phyloP scores from a whole-genome alignment of 2,329 filamentous ascomycete genomes.

The Sodiomyces alkalinus region DNA sequence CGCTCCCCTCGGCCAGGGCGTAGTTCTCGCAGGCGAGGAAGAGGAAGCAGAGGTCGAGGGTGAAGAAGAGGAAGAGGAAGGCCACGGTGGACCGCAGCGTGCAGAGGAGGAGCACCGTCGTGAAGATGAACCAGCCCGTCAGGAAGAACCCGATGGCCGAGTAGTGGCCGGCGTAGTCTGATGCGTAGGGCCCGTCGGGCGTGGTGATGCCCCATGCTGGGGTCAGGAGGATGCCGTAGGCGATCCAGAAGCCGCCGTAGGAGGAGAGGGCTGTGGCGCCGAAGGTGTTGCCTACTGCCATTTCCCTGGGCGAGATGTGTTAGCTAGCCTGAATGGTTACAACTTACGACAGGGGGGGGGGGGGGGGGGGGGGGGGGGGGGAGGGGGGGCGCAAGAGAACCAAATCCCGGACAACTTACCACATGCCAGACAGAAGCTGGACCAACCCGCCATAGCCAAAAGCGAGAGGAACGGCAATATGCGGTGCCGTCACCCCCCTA shows the following conservation, averaged over 20 bases:
- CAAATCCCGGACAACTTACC: slow-evolving; percentile 35
- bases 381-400: background rate
- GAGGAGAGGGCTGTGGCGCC: slow-evolving; percentile 70
- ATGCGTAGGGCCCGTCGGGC: slow-evolving; percentile 27
- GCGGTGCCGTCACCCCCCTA: slow-evolving; percentile 42
- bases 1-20: slow-evolving; percentile 34
- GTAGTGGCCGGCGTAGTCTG: slow-evolving; percentile 28
- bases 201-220: slow-evolving; percentile 20
- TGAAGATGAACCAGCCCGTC: slow-evolving; percentile 76
- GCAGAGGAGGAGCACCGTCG: slow-evolving; percentile 55
- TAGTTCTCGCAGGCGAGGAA: slow-evolving; percentile 52
- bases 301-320: slow-evolving; percentile 43
- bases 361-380: background rate
- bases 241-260: slow-evolving; percentile 75
- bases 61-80: slow-evolving; percentile 66
- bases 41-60: slow-evolving; percentile 61
- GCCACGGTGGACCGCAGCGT: slow-evolving; percentile 64
- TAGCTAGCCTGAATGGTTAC: too few relatives aligned
- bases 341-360: too few relatives aligned
- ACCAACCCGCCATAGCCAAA: slow-evolving; percentile 66
- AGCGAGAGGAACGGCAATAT: slow-evolving; percentile 53
- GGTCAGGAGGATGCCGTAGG: slow-evolving; percentile 57
- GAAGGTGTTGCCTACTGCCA: slow-evolving; percentile 78
- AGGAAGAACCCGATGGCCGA: slow-evolving; percentile 62
- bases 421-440: slow-evolving; percentile 74